Conservation (phyloP, 495 filamentous ascomycete species). For the Talaromyces thailandensis region DNA sequence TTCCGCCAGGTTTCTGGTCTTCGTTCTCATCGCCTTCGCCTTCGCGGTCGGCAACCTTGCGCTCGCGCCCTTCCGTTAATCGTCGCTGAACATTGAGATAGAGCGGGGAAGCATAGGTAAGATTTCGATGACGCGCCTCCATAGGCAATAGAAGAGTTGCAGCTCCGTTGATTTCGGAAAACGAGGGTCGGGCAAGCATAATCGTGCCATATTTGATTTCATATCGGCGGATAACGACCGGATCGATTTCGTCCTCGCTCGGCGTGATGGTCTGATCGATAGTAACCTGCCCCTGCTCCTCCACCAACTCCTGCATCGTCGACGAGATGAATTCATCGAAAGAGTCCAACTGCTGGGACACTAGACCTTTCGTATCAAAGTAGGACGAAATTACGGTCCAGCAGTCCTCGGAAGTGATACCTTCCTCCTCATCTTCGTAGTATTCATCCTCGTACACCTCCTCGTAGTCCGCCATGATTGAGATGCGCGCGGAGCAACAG, state of each 20-base stretch:
- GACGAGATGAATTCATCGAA: constrained; percentile 93
- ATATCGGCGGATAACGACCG: constrained; percentile 77
- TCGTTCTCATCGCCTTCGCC: constrained; percentile 39
- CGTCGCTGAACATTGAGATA: constrained; percentile 77
- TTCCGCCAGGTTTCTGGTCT: constrained; percentile 34
- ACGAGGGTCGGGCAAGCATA: constrained; percentile 71
- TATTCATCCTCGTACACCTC: constrained; percentile 43
- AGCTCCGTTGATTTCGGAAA: constrained; percentile 85
- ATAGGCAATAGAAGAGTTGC: constrained; percentile 77
- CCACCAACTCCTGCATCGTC: constrained; percentile 86
- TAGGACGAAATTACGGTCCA: constrained; percentile 96
- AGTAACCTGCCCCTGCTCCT: constrained; percentile 78
- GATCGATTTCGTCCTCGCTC: constrained; percentile 54
- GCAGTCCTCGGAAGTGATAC: constrained; percentile 77
- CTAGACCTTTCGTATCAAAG: constrained; percentile 90
- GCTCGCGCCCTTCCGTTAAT: constrained; percentile 72
- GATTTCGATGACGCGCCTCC: constrained; percentile 86
- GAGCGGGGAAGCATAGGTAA: constrained; percentile 88
- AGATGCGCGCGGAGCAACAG: not conserved
- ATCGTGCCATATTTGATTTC: constrained; percentile 87
- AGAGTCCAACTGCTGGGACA: constrained; percentile 95
- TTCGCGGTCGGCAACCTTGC: constrained; percentile 45
- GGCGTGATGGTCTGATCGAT: constrained; percentile 80
- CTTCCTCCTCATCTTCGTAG: constrained; percentile 59
- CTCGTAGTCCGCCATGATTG: constrained; percentile 43